These are phyloP conservation scores for Colletotrichum godetiae DNA, from an alignment of 2,329 filamentous ascomycete genomes.

Conservation along the genomic window DNA sequence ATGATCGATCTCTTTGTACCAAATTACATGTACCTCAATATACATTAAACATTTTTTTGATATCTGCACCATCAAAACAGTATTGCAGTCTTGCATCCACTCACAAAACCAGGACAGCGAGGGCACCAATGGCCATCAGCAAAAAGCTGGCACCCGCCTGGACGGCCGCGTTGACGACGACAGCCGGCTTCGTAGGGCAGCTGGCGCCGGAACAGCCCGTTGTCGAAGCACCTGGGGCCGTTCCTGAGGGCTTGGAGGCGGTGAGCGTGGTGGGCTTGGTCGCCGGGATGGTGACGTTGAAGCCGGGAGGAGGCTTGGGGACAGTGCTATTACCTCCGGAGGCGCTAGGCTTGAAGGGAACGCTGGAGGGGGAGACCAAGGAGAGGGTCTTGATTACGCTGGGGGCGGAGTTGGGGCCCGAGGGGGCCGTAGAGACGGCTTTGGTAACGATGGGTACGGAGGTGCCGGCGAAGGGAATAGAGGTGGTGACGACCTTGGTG, in stretches of 20 bases:
- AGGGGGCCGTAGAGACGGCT: background rate
- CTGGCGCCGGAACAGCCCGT: constrained; percentile 11
- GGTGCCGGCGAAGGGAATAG: background rate
- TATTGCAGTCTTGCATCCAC: background rate
- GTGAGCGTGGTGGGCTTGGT: constrained; percentile 9
- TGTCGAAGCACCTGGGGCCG: constrained; percentile 17
- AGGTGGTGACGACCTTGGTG: constrained; percentile 51
- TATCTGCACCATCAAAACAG: background rate
- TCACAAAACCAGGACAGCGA: constrained; percentile 18
- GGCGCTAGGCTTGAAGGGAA: constrained; percentile 37
- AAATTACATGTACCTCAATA: background rate
- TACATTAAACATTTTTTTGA: background rate
- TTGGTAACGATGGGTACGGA: constrained; percentile 15
- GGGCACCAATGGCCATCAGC: constrained; percentile 22
- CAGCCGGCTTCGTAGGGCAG: constrained; percentile 18
- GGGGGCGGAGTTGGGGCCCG: constrained; percentile 2
- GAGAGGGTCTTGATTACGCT: background rate
- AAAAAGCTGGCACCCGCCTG: constrained; percentile 27
- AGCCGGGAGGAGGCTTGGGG: background rate
- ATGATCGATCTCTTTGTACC: background rate
- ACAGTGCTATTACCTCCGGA: constrained; percentile 40
- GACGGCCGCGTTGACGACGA: constrained; percentile 25
- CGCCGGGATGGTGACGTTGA: constrained; percentile 6
- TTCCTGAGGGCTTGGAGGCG: constrained; percentile 25
- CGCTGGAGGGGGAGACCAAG: background rate